Evolutionary conservation across 2,329 filamentous ascomycete genomes (phyloP), one percentile per base, ranked within the genome.

Genomic region (Cordyceps fumosorosea): DNA sequence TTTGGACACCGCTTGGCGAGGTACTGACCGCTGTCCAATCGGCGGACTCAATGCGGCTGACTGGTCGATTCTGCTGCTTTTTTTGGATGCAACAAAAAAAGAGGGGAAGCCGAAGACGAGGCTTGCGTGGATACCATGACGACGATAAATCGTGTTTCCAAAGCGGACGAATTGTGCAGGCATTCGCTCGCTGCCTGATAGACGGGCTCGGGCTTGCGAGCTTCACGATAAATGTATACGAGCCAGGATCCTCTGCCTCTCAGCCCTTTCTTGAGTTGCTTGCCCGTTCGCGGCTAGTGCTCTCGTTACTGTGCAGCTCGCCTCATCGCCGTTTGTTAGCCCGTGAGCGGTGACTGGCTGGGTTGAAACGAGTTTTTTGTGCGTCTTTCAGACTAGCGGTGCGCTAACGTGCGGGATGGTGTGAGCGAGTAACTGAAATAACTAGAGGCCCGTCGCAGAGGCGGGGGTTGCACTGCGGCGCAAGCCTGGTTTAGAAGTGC

Each of bases 271-370:
- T 12, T 22, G 48, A 52, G 26, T 48, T 59, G 18, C 5, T 5
- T 57, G 44, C 44, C 47, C 34, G 32, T 52, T 24, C 14, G 8
- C 16, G 56, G 29, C 20, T 59, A 59, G 47, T 37, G 56, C 56
- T 37, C n/a, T 20, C 18, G 16, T n/a, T 44, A n/a, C 16, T 4
- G 16, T 4, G 29, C 34, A 22, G 47, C 47, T 60, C 50, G 58
- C 50, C 48, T 52, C 58, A 32, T 37, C 42, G 37, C n/a, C 26
- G 29, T 60, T 40, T 42, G 58, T 54, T 50, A 54, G 42, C 42
- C 11, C 29, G 20, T 12, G 34, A 16, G 50, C 58, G 45, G 51
- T 55, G 50, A 60, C 40, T 60, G 51, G 42, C 42, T 54, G 51
- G 4, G 6, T 18, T 22, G 44, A 47, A 14, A 48, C 16, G 42